phyloP scores from a whole-genome alignment of 1,139 yeast genomes.

The Suhomyces ambrosiae region DNA sequence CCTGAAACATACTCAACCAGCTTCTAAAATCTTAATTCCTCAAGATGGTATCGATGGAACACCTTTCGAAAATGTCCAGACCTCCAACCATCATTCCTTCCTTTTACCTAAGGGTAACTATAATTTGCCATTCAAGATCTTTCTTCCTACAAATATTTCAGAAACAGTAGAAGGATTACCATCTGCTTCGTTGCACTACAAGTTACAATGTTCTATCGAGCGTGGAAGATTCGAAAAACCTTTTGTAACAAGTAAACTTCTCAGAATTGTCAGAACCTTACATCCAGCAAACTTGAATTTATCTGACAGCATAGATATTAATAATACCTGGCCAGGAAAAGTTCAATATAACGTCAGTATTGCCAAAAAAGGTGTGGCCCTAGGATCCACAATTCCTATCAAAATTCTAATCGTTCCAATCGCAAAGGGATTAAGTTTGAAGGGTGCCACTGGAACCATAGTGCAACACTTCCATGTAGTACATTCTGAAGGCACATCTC shows the following conservation, averaged over 20 bases:
- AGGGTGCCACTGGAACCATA: constrained; percentile 50
- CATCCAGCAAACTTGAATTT: constrained; percentile 53
- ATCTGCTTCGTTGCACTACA: constrained; percentile 58
- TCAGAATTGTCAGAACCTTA: constrained; percentile 51
- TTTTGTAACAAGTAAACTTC: constrained; percentile 33
- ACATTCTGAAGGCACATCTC: constrained; percentile 44
- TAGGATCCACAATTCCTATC: constrained; percentile 59
- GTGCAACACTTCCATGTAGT: constrained; percentile 51
- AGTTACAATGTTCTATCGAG: constrained; percentile 56
- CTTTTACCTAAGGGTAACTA: constrained; percentile 66
- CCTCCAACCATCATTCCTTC: constrained; percentile 38
- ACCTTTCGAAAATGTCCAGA: constrained; percentile 33
- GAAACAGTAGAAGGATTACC: constrained; percentile 69
- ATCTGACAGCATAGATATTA: constrained; percentile 58
- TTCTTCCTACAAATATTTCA: constrained; percentile 59
- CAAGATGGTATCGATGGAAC: constrained; percentile 49
- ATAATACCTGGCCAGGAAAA: constrained; percentile 65
- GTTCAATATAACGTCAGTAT: constrained; percentile 63
- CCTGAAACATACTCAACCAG: constrained; percentile 5
- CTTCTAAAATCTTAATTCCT: constrained; percentile 26
- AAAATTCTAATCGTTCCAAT: constrained; percentile 59
- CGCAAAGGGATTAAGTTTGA: constrained; percentile 55
- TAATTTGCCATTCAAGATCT: constrained; percentile 59
- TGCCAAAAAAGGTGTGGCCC: constrained; percentile 59
- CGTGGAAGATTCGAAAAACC: constrained; percentile 53